Percentiles rank a stretch among this genome's conserved stretches.
These are phyloP conservation scores for Hypoxylon trugodes DNA, from an alignment of 495 filamentous ascomycete species.

Conservation along the genomic window DNA sequence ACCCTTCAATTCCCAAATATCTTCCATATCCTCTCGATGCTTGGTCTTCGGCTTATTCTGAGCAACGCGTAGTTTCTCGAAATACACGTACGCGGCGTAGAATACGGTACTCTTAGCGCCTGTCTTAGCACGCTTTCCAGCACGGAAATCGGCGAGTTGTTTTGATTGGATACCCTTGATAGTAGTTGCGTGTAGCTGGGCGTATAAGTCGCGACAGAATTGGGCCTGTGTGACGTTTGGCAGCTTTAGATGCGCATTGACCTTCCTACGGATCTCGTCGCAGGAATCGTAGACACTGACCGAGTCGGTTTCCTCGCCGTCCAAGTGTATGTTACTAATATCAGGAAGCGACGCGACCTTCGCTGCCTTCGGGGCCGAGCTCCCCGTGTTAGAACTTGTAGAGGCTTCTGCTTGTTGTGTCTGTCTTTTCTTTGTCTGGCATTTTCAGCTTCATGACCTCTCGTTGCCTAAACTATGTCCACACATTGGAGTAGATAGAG, in stretches of 20 bases:
- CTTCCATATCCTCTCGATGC: conserved; percentile 62
- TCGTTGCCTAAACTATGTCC: conserved; percentile 49
- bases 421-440: conserved; percentile 44
- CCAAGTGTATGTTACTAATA: conserved; percentile 48
- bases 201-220: conserved; percentile 59
- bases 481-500: conserved; percentile 40
- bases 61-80: conserved; percentile 67
- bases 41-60: conserved; percentile 64
- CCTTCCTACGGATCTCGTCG: conserved; percentile 65
- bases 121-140: conserved; percentile 53
- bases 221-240: conserved; percentile 60
- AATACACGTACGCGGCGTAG: conserved; percentile 64
- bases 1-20: conserved; percentile 42
- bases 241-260: conserved; percentile 58
- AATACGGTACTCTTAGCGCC: conserved; percentile 57
- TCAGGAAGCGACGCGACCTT: conserved; percentile 36
- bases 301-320: conserved; percentile 51
- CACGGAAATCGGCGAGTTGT: conserved; percentile 58
- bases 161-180: conserved; percentile 45
- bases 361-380: neutral
- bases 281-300: conserved; percentile 64
- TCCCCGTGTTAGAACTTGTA: neutral
- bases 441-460: conserved; percentile 43
- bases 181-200: conserved; percentile 38
- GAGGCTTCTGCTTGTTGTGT: conserved; percentile 24